Conservation (phyloP, 1,139 yeast species). For the Yamadazyma diospyri region DNA sequence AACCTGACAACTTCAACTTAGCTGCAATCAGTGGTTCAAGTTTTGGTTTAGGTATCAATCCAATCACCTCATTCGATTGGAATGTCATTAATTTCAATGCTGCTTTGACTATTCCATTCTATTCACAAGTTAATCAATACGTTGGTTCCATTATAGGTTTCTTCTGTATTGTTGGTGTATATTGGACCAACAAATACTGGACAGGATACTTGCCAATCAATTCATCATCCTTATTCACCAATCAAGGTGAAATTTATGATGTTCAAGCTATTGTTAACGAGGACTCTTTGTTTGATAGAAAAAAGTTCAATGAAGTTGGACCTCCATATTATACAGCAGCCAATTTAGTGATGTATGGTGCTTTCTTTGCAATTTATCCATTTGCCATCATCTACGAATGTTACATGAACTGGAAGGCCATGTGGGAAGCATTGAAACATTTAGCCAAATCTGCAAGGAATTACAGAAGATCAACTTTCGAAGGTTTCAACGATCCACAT, state of each 20-base stretch:
- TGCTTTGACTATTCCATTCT: conserved; percentile 37
- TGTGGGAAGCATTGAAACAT: conserved; percentile 24
- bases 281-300: conserved; percentile 24
- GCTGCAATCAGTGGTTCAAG: conserved; percentile 32
- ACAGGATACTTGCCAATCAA: conserved; percentile 35
- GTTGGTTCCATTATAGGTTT: conserved; percentile 31
- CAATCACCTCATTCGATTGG: conserved; percentile 43
- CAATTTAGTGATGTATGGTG: conserved; percentile 35
- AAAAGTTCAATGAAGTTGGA: conserved; percentile 39
- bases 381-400: conserved; percentile 36
- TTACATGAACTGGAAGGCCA: conserved; percentile 36
- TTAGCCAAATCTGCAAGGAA: conserved; percentile 19
- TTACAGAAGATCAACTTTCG: conserved; percentile 40
- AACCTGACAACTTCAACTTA: conserved; percentile 34
- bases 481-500: conserved; percentile 54
- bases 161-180: conserved; percentile 25
- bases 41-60: conserved; percentile 38
- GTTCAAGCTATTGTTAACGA: conserved; percentile 27
- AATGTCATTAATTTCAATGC: conserved; percentile 29
- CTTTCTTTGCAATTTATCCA: conserved; percentile 35
- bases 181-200: conserved; percentile 34
- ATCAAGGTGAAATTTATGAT: conserved; percentile 26
- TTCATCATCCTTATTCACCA: conserved; percentile 29
- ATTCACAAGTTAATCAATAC: conserved; percentile 30
- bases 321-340: conserved; percentile 61